Base-by-base conservation (phyloP, 768 basidiomycete genomes). In the Rubroboletus pulcherrimus region DNA sequence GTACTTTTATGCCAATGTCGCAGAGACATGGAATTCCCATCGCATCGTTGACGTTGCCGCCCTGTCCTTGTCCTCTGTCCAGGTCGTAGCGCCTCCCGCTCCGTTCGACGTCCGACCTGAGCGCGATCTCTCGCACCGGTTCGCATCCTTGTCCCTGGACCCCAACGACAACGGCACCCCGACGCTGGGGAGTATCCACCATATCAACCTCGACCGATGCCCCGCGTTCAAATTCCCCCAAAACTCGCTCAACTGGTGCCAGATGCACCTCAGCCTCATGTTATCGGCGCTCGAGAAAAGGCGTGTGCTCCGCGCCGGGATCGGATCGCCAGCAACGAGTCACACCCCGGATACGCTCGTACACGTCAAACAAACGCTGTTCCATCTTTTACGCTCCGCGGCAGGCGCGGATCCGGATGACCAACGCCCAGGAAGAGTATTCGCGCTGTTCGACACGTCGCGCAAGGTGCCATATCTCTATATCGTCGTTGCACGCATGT, bases 401-500 rank as follows among this genome's bases (percentile, higher is more conserved):
- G 34, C 54, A 1, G 49, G 63, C 1, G 65, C 66, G 0, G 30
- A 49, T 0, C 43, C 35, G 4, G 40, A 52, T 31, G 14, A 54
- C 44, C 24, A 51, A 56, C 10, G 51, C 50, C 51, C 57, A 17
- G 47, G 21, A 7, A 45, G 59, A 7, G 45, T 60, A 30, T 66
- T 68, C 34, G 58, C 38, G 4, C 40, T 73, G 41, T 33, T 57
- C 19, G 53, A 67, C 35, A 60, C 52, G 38, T 50, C 60, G 0
- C 49, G 41, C 10, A n/a, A 29, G 15, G 51, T 44, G 11, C 8
- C 41, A 6, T 65, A 80, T 57, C 75, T 78, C 0, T 53, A 81
- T 30, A 64, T 85, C 49, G 74, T 84, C 63, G 59, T 84, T 49
- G 73, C 74, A 30, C 65, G 69, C 10, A 61, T 82, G 42, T 70